Evolutionary conservation across 2,329 filamentous ascomycete genomes (phyloP), one percentile per base, ranked within the genome.

Genomic region (Cadophora malorum): DNA sequence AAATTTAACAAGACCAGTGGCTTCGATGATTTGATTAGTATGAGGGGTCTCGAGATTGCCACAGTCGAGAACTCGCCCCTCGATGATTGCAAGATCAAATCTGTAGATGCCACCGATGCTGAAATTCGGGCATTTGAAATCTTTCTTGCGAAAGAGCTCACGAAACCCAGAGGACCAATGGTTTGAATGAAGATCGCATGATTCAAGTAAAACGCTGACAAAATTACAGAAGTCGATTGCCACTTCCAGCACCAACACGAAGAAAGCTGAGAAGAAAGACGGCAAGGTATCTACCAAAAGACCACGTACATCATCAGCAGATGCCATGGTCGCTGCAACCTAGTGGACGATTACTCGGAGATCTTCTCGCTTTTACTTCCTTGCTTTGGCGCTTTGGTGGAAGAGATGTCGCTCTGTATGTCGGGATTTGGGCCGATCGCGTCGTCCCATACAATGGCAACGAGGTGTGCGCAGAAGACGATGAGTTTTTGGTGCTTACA

Each of bases 51-150:
- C 10, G 38, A 64, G 8, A 14, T 4, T 14, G 63, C 58, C 8
- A 31, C 33, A 2, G 33, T 64, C n/a, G 23, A 35, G 9, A 63
- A 63, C 25, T 35, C 52, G 4, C 9, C 23, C 12, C 21, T 12
- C 9, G 21, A 9, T n/a, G 31, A 19, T n/a, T 9, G 8, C 21
- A 49, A 49, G 53, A 50, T 64, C 10, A 4, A 21, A 14, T 19
- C 38, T 2, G 52, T 14, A 23, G 38, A 47, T 23, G 21, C 31
- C 28, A 64, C 25, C 38, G 52, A 58, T 25, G 23, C 38, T 9
- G 63, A 64, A 16, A 31, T 64, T 2, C 53, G 19, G 52, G 63
- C 52, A 4, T 64, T 64, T 31, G 63, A 64, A 25, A 6, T 7
- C 12, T 64, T 64, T 23, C 9, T 64, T 25, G 47, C 21, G 5